These are phyloP conservation scores for Colletotrichum chlorophyti DNA, from an alignment of 2,329 filamentous ascomycete genomes.

Conservation along the genomic window DNA sequence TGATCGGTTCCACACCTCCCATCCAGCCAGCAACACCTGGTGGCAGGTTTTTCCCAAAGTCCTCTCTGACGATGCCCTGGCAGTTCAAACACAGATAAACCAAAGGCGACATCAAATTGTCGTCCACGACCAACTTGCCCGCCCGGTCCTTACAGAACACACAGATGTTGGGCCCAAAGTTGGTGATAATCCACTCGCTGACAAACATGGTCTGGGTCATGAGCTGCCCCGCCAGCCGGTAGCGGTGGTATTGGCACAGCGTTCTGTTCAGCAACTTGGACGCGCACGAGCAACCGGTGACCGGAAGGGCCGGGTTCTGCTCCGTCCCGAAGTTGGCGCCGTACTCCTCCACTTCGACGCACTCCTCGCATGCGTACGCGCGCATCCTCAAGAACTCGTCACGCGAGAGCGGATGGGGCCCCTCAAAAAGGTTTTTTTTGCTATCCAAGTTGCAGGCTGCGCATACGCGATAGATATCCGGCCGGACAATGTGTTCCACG, in stretches of 20 bases:
- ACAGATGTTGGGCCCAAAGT: slow-evolving; percentile 37
- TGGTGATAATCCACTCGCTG: slow-evolving; percentile 34
- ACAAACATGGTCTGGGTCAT: slow-evolving; percentile 33
- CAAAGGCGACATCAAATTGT: slow-evolving; percentile 7
- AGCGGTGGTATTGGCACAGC: slow-evolving; percentile 45
- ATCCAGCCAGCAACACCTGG: slow-evolving; percentile 12
- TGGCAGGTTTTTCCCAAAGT: not conserved
- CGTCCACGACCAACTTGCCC: slow-evolving; percentile 5
- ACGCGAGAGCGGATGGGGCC: slow-evolving; percentile 15
- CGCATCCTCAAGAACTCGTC: slow-evolving; percentile 41
- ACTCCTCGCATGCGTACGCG: slow-evolving; percentile 43
- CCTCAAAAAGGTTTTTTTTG: slow-evolving; percentile 29
- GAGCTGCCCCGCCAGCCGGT: slow-evolving; percentile 35
- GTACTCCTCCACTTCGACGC: slow-evolving; percentile 29
- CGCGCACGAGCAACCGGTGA: slow-evolving; percentile 46
- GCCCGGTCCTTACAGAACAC: slow-evolving; percentile 37
- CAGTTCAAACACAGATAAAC: slow-evolving; percentile 44
- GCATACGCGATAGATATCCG: slow-evolving; percentile 28
- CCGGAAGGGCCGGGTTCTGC: slow-evolving; percentile 10
- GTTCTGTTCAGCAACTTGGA: slow-evolving; percentile 39
- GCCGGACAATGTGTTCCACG: slow-evolving; percentile 21
- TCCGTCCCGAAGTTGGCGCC: not conserved
- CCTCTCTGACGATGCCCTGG: slow-evolving; percentile 32
- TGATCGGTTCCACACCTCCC: slow-evolving; percentile 22
- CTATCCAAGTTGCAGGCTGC: slow-evolving; percentile 35